Conservation (phyloP, 129 eudicot species). For the Chrysanthemum lavandulifolium region DNA sequence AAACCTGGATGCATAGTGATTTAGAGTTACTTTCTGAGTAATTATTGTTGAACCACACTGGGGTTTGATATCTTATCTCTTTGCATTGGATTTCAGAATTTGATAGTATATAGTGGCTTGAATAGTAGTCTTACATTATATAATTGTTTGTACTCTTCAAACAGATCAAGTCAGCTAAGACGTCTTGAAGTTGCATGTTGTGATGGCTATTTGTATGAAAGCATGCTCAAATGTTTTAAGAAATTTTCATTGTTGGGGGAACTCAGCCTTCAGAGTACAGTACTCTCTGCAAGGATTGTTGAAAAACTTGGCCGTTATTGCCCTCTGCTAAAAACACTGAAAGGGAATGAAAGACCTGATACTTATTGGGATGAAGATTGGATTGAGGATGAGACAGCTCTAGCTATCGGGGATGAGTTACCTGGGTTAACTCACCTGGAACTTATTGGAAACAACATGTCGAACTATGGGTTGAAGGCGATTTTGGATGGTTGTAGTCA, state of each 20-base stretch:
- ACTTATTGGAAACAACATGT: too few species aligned
- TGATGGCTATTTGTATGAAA: background rate
- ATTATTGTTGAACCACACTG: background rate
- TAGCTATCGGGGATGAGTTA: background rate
- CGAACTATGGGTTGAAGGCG: too few species aligned
- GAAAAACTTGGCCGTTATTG: background rate
- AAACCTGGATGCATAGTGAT: background rate
- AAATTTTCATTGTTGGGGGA: background rate
- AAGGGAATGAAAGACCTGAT: background rate
- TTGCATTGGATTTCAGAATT: background rate
- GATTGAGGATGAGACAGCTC: background rate
- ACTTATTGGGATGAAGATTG: background rate
- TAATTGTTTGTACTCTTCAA: background rate
- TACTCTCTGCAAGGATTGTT: background rate
- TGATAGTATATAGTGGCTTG: too few species aligned
- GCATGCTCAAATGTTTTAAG: background rate
- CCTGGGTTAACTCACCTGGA: too few species aligned
- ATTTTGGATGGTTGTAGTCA: too few species aligned
- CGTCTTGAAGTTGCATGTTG: constrained; percentile 4
- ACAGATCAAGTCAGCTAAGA: constrained; percentile 2
- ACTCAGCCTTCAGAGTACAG: background rate
- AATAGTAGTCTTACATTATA: too few species aligned
- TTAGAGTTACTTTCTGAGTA: background rate
- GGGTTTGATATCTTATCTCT: background rate
- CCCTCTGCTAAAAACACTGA: background rate